Evolutionary conservation across 2,329 filamentous ascomycete genomes (phyloP), one percentile per base, ranked within the genome.

Genomic region (Penicillium oxalicum): DNA sequence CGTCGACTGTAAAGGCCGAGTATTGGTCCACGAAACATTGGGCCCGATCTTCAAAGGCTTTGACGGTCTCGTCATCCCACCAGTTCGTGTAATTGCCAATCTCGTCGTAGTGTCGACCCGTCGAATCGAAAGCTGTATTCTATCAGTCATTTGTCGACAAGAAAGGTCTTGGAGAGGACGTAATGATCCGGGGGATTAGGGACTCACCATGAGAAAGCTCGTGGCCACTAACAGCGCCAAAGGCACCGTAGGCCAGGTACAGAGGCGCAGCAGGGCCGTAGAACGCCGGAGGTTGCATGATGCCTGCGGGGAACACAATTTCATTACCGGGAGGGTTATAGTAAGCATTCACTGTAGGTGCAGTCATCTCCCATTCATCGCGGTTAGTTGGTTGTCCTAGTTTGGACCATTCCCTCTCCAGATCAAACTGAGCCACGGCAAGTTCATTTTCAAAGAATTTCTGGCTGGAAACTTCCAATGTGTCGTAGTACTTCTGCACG

Each of bases 21-120:
- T 85, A 87, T 66, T 87, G 82, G n/a, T 84, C 71, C 2, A 86
- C 70, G 51, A 88, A 86, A 65, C 84, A 88, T 52, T 83, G 68
- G 0, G 81, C 76, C 40, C 77, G 77, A 45, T 80, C 68, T 45
- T 77, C 65, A 61, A 86, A 88, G 1, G 72, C 78, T 4, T 73
- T 60, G 3, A 83, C 72, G 1, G 82, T 86, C 33, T 70, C 62
- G 7, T 82, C 70, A 12, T 80, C 79, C 83, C 83, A 87, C 83
- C 84, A 87, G 51, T 82, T 75, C 0, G 77, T 82, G 59, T 78
- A 79, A 58, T 82, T 84, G 24, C 82, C 83, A 37, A 77, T 79
- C 55, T 82, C 72, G 58, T 87, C 81, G 55, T 81, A 86, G 56
- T 82, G 77, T 13, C 81, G 75, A 7, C 84, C 84, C 0, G 75